A percentile compares a stretch with the other conserved stretches of the same genome.
Evolutionary conservation across 2,329 filamentous ascomycete species (phyloP).

Genomic region (Trichophyton simii): DNA sequence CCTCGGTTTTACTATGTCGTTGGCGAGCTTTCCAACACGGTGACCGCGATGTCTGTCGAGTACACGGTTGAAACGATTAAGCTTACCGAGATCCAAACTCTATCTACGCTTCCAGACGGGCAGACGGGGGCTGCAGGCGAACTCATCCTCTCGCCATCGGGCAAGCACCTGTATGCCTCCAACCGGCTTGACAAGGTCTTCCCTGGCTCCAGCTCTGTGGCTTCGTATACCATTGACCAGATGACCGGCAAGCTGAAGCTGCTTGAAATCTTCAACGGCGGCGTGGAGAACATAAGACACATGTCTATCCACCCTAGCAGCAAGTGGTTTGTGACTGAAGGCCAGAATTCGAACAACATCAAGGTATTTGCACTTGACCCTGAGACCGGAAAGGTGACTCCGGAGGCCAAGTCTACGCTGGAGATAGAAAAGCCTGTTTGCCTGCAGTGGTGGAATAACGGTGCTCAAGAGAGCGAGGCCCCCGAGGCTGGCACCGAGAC

Average conservation of each 20-base stretch:
- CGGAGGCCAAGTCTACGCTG: constrained; percentile 6
- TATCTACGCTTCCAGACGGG: constrained; percentile 37
- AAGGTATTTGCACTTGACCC: constrained; percentile 48
- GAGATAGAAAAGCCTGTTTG: constrained; percentile 8
- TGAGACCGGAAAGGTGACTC: constrained; percentile 44
- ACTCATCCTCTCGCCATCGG: constrained; percentile 33
- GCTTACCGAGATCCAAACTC: constrained; percentile 23
- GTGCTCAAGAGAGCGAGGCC: not conserved
- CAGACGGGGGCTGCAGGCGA: constrained; percentile 43
- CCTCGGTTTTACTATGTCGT: constrained; percentile 38
- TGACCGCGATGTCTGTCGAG: constrained; percentile 33
- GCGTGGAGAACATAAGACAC: constrained; percentile 38
- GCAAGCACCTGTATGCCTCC: constrained; percentile 52
- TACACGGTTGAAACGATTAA: constrained; percentile 22
- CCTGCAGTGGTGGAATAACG: constrained; percentile 8
- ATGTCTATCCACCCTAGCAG: constrained; percentile 51
- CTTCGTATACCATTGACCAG: constrained; percentile 48
- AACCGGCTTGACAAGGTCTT: constrained; percentile 51
- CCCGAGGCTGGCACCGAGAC: not conserved
- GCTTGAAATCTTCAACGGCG: constrained; percentile 10
- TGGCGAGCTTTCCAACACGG: constrained; percentile 42
- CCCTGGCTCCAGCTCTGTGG: constrained; percentile 47
- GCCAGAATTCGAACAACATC: constrained; percentile 47
- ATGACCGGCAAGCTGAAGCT: constrained; percentile 9
- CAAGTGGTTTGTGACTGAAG: constrained; percentile 47